These are phyloP conservation scores for Peziza echinospora DNA, from an alignment of 495 filamentous ascomycete genomes.

Conservation along the genomic window DNA sequence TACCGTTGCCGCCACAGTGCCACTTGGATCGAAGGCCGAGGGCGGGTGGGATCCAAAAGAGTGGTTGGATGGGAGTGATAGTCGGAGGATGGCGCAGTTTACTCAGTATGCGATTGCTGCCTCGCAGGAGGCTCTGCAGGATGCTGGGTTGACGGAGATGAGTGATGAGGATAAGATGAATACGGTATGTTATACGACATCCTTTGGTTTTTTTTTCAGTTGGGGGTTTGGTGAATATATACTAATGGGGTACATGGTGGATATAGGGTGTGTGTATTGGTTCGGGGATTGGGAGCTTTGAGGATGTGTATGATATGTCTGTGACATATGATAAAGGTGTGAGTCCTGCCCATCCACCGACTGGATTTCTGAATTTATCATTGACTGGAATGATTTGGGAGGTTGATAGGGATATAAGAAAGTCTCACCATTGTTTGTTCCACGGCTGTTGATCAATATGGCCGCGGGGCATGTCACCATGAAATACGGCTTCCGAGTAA, in stretches of 20 bases:
- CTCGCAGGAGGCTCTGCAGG: slow-evolving; percentile 61
- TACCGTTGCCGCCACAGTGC: slow-evolving; percentile 67
- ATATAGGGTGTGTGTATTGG: slow-evolving; percentile 64
- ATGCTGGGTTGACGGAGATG: slow-evolving; percentile 58
- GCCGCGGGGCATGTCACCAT: slow-evolving; percentile 89
- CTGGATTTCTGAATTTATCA: background rate
- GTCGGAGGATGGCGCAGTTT: slow-evolving; percentile 75
- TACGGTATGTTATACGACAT: too few species aligned
- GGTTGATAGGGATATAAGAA: slow-evolving; percentile 57
- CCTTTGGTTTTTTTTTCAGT: too few species aligned
- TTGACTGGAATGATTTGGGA: background rate
- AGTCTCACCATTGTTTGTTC: slow-evolving; percentile 79
- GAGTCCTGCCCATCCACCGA: slow-evolving; percentile 15
- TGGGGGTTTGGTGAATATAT: too few species aligned
- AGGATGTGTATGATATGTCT: slow-evolving; percentile 68
- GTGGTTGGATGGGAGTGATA: slow-evolving; percentile 48
- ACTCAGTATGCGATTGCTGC: slow-evolving; percentile 80
- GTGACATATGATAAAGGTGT: slow-evolving; percentile 55
- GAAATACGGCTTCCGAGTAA: slow-evolving; percentile 61
- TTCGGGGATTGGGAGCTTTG: slow-evolving; percentile 88
- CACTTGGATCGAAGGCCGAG: slow-evolving; percentile 33
- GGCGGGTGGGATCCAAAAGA: slow-evolving; percentile 52
- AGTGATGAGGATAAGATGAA: slow-evolving; percentile 40
- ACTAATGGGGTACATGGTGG: too few species aligned
- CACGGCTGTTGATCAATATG: slow-evolving; percentile 78